Percentiles rank a stretch among this genome's conserved stretches.
phyloP scores from a whole-genome alignment of 1,284 basidiomycete genomes.

The Trichosporon sp. region DNA sequence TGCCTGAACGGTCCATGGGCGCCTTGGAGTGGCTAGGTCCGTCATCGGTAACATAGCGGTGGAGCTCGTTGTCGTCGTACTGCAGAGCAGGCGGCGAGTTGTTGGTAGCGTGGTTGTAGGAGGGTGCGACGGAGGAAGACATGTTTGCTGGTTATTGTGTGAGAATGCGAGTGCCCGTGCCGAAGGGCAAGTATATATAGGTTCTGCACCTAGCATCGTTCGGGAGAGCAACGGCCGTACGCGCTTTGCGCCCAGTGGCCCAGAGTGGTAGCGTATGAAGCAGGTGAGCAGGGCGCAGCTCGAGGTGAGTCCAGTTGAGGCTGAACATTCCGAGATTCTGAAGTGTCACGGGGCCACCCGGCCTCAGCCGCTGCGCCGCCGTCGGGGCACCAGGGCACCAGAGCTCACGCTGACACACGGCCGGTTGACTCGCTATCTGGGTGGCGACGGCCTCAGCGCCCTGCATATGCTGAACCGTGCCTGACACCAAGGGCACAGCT shows the following conservation, averaged over 20 bases:
- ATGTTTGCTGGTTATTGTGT: conserved; percentile 10
- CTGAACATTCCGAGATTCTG: conserved; percentile 14
- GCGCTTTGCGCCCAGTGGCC: no score
- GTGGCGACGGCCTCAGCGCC: neutral
- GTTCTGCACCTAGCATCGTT: neutral
- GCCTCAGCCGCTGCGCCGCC: neutral
- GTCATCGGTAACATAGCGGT: conserved; percentile 52
- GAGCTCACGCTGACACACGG: neutral
- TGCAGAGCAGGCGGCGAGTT: conserved; percentile 17
- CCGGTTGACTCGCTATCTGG: neutral
- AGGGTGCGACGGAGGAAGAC: conserved; percentile 1
- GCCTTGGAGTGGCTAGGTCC: conserved; percentile 40
- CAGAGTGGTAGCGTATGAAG: neutral
- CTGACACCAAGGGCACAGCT: neutral
- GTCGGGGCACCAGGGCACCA: neutral
- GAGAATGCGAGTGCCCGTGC: neutral
- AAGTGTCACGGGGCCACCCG: conserved; percentile 4
- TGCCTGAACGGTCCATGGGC: conserved; percentile 20
- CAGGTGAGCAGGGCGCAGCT: neutral
- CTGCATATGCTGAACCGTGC: neutral
- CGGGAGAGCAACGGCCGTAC: neutral
- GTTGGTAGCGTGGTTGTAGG: conserved; percentile 16
- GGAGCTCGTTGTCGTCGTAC: conserved; percentile 42
- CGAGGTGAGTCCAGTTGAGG: neutral
- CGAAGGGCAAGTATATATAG: conserved; percentile 17